These are phyloP conservation scores for Aspergillus bertholletiae DNA, from an alignment of 495 filamentous ascomycete genomes.

Conservation along the genomic window DNA sequence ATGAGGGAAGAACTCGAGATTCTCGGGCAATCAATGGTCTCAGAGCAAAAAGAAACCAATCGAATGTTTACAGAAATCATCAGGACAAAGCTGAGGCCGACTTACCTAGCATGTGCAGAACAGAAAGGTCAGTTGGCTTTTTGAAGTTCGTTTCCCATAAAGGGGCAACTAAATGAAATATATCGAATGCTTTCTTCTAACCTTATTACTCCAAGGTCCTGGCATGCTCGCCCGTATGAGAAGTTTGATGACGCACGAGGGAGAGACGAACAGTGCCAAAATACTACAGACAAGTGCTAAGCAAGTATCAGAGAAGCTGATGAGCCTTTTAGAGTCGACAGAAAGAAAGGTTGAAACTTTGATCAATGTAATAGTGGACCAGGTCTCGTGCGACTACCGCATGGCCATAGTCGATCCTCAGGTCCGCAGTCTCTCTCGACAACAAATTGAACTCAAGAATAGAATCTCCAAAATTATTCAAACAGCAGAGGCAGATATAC, in stretches of 20 bases:
- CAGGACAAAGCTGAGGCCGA: background rate
- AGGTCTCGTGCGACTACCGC: slow-evolving; percentile 1
- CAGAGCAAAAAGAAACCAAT: slow-evolving; percentile 9
- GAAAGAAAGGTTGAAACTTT: background rate
- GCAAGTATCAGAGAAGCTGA: background rate
- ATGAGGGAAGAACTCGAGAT: slow-evolving; percentile 15
- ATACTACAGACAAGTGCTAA: background rate
- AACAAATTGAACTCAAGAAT: background rate
- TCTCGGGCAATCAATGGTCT: slow-evolving; percentile 10
- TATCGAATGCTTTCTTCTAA: background rate
- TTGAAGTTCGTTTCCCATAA: too few species aligned
- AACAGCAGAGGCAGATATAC: background rate
- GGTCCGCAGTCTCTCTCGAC: background rate
- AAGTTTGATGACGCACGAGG: background rate
- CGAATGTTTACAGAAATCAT: slow-evolving; percentile 4
- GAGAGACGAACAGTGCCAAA: background rate
- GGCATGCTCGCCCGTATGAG: background rate
- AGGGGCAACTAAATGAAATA: too few species aligned
- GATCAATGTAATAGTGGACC: background rate
- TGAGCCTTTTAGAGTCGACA: background rate
- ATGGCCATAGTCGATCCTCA: background rate
- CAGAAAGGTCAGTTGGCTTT: slow-evolving; percentile 4
- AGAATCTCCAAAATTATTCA: background rate
- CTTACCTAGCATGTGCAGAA: slow-evolving; percentile 8
- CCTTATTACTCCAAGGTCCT: background rate